phyloP scores from a whole-genome alignment of 768 basidiomycete genomes.

The Tephrocybe rancida region DNA sequence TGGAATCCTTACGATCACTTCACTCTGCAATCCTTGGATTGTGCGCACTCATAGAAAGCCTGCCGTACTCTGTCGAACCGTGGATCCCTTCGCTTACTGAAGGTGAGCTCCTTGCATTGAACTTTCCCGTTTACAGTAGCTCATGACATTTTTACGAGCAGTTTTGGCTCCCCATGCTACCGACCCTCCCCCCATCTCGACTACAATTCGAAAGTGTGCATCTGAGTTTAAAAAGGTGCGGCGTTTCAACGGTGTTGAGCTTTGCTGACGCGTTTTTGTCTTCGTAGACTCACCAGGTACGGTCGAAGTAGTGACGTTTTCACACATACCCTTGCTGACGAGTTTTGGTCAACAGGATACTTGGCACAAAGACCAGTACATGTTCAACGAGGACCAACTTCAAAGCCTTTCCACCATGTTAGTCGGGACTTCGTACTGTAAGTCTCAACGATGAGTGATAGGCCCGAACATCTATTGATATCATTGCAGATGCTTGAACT shows the following conservation, averaged over 20 bases:
- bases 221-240: conserved; percentile 82
- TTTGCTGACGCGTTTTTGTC: conserved; percentile 16
- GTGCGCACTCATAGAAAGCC: conserved; percentile 88
- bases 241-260: conserved; percentile 5
- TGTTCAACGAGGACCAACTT: conserved; percentile 89
- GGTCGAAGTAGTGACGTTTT: conserved; percentile 10
- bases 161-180: conserved; percentile 79
- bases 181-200: conserved; percentile 88
- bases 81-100: conserved; percentile 88
- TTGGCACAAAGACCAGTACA: conserved; percentile 87
- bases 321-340: conserved; percentile 11
- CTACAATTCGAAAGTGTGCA: conserved; percentile 84
- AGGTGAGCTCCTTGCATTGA: conserved; percentile 40
- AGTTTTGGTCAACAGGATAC: conserved; percentile 61
- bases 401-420: conserved; percentile 87
- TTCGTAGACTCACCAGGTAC: conserved; percentile 64
- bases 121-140: neutral
- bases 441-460: conserved; percentile 26
- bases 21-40: conserved; percentile 92
- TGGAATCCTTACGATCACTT: conserved; percentile 69
- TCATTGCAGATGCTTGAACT: conserved; percentile 2
- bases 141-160: conserved; percentile 28
- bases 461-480: neutral
- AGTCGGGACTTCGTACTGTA: conserved; percentile 88
- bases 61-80: conserved; percentile 91